phyloP scores from a whole-genome alignment of 2,329 filamentous ascomycete species.

The Exophiala xenobiotica region DNA sequence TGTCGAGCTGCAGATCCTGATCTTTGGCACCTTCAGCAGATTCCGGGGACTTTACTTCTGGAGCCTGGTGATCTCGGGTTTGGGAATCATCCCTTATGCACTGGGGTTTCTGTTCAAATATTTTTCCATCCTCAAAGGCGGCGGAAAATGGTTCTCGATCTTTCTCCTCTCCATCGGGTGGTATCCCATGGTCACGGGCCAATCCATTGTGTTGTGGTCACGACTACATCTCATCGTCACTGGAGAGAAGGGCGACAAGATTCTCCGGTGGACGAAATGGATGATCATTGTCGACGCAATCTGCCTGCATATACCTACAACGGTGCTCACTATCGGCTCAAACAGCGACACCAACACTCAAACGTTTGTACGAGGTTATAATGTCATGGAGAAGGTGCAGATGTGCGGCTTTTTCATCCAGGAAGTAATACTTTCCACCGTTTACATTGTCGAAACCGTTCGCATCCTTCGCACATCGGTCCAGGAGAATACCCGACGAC shows the following conservation, averaged over 20 bases:
- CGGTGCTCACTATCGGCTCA: slow-evolving; percentile 46
- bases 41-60: slow-evolving; percentile 53
- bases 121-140: slow-evolving; percentile 39
- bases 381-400: slow-evolving; percentile 56
- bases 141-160: slow-evolving; percentile 39
- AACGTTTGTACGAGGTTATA: slow-evolving; percentile 40
- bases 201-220: slow-evolving; percentile 51
- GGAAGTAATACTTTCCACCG: slow-evolving; percentile 53
- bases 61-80: slow-evolving; percentile 45
- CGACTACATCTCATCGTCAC: slow-evolving; percentile 48
- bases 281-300: slow-evolving; percentile 50
- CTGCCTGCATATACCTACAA: slow-evolving; percentile 47
- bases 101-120: slow-evolving; percentile 51
- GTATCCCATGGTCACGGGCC: slow-evolving; percentile 51
- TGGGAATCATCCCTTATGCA: slow-evolving; percentile 47
- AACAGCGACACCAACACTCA: slow-evolving; percentile 32
- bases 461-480: slow-evolving; percentile 51
- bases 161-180: slow-evolving; percentile 47
- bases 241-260: slow-evolving; percentile 36
- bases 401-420: slow-evolving; percentile 58
- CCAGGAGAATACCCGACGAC: slow-evolving; percentile 42
- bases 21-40: slow-evolving; percentile 50
- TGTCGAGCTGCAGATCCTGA: slow-evolving; percentile 49
- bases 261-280: slow-evolving; percentile 42
- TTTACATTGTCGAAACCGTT: slow-evolving; percentile 56